Evolutionary conservation across 257 asterid species (phyloP), one percentile per base, ranked within the genome.

Genomic region (Jacaranda mimosifolia): DNA sequence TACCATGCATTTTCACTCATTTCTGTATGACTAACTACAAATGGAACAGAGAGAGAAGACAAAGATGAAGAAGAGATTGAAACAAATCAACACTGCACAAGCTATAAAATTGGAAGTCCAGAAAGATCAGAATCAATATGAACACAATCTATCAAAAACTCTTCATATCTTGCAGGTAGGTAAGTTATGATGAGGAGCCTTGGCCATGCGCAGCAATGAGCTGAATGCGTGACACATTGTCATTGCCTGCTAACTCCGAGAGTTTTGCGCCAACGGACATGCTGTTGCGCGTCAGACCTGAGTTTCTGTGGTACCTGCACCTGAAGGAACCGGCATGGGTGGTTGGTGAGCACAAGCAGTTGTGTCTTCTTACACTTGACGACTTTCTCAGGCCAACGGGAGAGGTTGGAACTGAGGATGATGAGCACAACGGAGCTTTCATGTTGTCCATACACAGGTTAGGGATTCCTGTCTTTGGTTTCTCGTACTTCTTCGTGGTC

Each of bases 291-390:
- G 48, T 78, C 18, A 86, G 67, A 15, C 85, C 77, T 0, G 73
- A 13, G 70, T 46, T 79, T 75, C 96, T 80, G 83, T 91, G 97
- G 82, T 83, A 81, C 52, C 93, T 79, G 85, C 95, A 91, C 83
- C 97, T 74, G 91, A 91, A 90, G 5, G 97, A 91, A 40, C 96
- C 96, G 0, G 63, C 88, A 6, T 90, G 96, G 3, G 91, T 91
- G 0, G 97, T 91, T 32, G 95, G 95, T 4, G 97, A 87, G 85
- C 98, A 92, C 80, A 92, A 73, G 70, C 97, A 92, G 80, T 83
- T 91, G 49, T 70, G 69, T 82, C 84, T 83, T 35, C 63, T 78
- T 51, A 63, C 72, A 52, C 79, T 79, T 5, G 86, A 62, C n/a
- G 87, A 26, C 74, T 88, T 87, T 51, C 79, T 76, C 17, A 78